These are phyloP conservation scores for Cystobasidiaceae sp. DNA, from an alignment of 1,284 basidiomycete species.

Conservation along the genomic window DNA sequence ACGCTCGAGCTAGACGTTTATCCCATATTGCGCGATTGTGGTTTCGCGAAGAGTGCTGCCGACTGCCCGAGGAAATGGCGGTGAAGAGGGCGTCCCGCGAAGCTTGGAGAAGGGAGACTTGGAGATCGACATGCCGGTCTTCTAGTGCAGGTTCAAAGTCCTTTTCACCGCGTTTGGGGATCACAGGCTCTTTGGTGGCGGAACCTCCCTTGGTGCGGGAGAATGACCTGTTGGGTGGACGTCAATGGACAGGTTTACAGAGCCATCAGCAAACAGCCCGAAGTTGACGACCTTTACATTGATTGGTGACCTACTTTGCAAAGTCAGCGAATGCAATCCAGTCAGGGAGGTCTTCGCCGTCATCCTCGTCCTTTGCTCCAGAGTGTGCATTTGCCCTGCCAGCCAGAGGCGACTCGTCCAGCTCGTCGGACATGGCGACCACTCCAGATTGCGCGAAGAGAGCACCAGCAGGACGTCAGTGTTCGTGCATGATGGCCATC, in stretches of 20 bases:
- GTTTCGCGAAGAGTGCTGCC: slow-evolving; percentile 36
- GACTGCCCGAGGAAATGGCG: slow-evolving; percentile 37
- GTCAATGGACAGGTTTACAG: no score
- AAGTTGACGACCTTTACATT: no score
- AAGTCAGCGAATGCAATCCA: slow-evolving; percentile 56
- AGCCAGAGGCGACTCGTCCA: slow-evolving; percentile 21
- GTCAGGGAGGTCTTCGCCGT: slow-evolving; percentile 58
- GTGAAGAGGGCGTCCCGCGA: slow-evolving; percentile 40
- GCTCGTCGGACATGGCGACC: slow-evolving; percentile 18
- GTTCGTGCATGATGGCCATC: no score
- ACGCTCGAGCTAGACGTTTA: slow-evolving; percentile 29
- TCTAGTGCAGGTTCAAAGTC: slow-evolving; percentile 73
- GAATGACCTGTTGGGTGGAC: no score
- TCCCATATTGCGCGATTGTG: slow-evolving; percentile 42
- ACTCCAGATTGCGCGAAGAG: no score
- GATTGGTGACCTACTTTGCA: slow-evolving; percentile 40
- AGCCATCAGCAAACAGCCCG: no score
- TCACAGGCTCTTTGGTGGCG: slow-evolving; percentile 56
- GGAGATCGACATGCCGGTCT: slow-evolving; percentile 35
- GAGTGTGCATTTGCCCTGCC: not conserved
- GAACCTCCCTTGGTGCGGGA: no score
- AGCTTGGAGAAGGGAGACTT: slow-evolving; percentile 34
- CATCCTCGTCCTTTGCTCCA: slow-evolving; percentile 53
- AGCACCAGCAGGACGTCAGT: no score
- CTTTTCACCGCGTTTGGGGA: slow-evolving; percentile 90